Conservation (phyloP, 352 stramenopile genomes). For the Phytophthora parvispora region DNA sequence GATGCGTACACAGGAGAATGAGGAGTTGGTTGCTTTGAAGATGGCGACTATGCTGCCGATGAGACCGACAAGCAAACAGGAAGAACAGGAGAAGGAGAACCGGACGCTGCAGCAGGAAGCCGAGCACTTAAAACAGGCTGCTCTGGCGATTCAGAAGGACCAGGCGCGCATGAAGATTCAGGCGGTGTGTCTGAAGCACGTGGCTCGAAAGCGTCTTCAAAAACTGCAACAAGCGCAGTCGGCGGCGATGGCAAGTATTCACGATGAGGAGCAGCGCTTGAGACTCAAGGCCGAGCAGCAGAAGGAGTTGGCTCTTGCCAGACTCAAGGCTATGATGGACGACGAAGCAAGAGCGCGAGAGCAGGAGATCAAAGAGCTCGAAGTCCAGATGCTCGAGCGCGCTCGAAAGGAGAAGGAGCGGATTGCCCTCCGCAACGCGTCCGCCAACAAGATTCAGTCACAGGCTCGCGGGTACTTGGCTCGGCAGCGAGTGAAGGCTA, state of each 20-base stretch:
- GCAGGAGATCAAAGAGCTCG: constrained; percentile 78
- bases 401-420: constrained; percentile 73
- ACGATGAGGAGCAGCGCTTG: constrained; percentile 70
- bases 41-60: constrained; percentile 57
- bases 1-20: constrained; percentile 68
- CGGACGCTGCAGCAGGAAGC: constrained; percentile 53
- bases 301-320: constrained; percentile 73
- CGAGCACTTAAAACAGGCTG: constrained; percentile 47
- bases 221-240: constrained; percentile 62
- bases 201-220: constrained; percentile 44
- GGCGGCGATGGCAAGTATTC: constrained; percentile 57
- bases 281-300: constrained; percentile 66
- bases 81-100: constrained; percentile 47
- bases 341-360: constrained; percentile 71
- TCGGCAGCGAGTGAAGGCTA: constrained; percentile 57
- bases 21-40: constrained; percentile 65
- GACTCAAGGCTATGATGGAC: constrained; percentile 78
- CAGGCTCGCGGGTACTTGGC: constrained; percentile 65
- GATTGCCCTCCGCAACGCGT: constrained; percentile 54
- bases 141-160: constrained; percentile 54
- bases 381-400: constrained; percentile 82
- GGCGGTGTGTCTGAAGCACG: constrained; percentile 62
- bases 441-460: constrained; percentile 70
- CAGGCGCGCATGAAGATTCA: constrained; percentile 78
- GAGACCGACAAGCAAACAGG: constrained; percentile 30